Percentiles rank a stretch among this genome's conserved stretches.
Conservation (phyloP, 306 rosid genomes). For the Sindora glabra region DNA sequence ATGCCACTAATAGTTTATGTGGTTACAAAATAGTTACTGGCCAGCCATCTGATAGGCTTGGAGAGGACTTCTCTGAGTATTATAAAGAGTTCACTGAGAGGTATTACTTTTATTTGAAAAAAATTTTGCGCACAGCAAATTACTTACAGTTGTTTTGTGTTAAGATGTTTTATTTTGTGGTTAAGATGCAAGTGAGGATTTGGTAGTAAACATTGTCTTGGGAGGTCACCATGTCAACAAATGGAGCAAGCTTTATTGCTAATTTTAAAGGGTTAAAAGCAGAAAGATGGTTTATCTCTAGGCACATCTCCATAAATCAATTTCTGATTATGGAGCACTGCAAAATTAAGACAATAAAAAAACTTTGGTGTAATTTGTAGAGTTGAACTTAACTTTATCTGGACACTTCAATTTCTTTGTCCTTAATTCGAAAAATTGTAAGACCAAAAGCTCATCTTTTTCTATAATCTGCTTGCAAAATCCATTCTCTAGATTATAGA, state of each 20-base stretch:
- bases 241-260: too few species aligned
- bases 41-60: slow-evolving; percentile 98
- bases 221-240: too few species aligned
- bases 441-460: too few species aligned
- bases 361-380: not conserved
- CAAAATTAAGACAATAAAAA: not conserved
- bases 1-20: slow-evolving; percentile 95
- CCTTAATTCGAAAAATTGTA: not conserved
- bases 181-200: not conserved
- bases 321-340: not conserved
- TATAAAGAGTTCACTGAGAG: slow-evolving; percentile 81
- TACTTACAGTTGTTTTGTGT: slow-evolving; percentile 2
- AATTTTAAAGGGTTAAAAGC: not conserved
- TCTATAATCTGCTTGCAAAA: too few species aligned
- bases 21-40: slow-evolving; percentile 97
- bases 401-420: not conserved
- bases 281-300: not conserved
- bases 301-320: not conserved
- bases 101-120: slow-evolving; percentile 24
- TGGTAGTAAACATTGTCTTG: not conserved
- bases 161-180: not conserved
- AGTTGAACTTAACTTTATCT: not conserved
- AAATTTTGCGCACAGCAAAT: not conserved
- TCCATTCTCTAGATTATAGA: too few species aligned
- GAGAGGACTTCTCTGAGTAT: slow-evolving; percentile 84